Conservation (phyloP, 805 yeast species). For the Candida dajiaensis region DNA sequence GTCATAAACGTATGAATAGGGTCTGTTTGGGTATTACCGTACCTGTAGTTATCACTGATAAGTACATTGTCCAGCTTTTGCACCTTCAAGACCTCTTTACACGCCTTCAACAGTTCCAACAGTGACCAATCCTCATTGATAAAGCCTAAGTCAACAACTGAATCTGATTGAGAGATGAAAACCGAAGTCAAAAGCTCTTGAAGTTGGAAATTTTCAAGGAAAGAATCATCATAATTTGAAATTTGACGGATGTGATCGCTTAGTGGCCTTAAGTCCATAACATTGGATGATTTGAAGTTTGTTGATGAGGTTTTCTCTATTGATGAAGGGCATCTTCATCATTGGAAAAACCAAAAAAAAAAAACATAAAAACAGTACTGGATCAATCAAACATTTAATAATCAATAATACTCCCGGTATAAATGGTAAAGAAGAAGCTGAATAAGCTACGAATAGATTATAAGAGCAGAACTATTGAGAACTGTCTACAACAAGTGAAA, state of each 20-base stretch:
- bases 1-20: constrained; percentile 37
- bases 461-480: constrained; percentile 38
- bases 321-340: too few relatives aligned
- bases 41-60: neutral
- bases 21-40: constrained; percentile 27
- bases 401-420: too few relatives aligned
- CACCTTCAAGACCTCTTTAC: neutral
- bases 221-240: neutral
- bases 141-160: neutral
- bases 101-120: neutral
- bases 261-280: neutral
- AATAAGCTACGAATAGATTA: constrained; percentile 38
- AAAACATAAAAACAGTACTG: neutral
- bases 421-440: constrained; percentile 31
- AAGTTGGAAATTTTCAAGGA: neutral
- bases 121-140: neutral
- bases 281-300: neutral
- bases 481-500: constrained; percentile 40
- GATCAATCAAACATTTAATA: too few relatives aligned
- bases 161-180: neutral
- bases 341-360: neutral
- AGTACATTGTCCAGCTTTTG: neutral
- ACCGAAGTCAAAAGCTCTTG: neutral
- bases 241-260: neutral
- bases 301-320: neutral